These are phyloP conservation scores for Medicago truncatula DNA, from an alignment of 306 rosid species.

Conservation along the genomic window DNA sequence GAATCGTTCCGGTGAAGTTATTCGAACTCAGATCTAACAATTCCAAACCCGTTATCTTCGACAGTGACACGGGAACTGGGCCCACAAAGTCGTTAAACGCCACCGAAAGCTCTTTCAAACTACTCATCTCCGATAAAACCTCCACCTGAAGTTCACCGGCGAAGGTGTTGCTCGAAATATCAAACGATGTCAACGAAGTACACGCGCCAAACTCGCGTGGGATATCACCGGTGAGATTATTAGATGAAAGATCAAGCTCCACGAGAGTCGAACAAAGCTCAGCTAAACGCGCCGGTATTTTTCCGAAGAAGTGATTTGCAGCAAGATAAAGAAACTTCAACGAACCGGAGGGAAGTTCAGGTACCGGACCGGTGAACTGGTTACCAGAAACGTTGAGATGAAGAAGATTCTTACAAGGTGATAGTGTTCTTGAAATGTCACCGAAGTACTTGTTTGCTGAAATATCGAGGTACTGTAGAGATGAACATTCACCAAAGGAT, in stretches of 20 bases:
- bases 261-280: slow-evolving; percentile 56
- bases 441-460: slow-evolving; percentile 77
- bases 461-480: slow-evolving; percentile 64
- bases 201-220: slow-evolving; percentile 65
- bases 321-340: slow-evolving; percentile 61
- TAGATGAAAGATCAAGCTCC: slow-evolving; percentile 67
- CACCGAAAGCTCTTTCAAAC: slow-evolving; percentile 51
- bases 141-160: slow-evolving; percentile 64
- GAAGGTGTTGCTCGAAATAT: slow-evolving; percentile 64
- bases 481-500: slow-evolving; percentile 68
- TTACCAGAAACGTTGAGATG: slow-evolving; percentile 71
- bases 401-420: slow-evolving; percentile 54
- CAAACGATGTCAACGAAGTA: slow-evolving; percentile 48
- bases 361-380: slow-evolving; percentile 65
- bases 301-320: slow-evolving; percentile 57
- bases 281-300: slow-evolving; percentile 51
- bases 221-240: slow-evolving; percentile 56
- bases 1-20: slow-evolving; percentile 63
- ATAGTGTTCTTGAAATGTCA: slow-evolving; percentile 53
- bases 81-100: slow-evolving; percentile 61
- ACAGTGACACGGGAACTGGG: slow-evolving; percentile 56
- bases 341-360: slow-evolving; percentile 54
- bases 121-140: slow-evolving; percentile 53
- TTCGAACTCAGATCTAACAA: slow-evolving; percentile 88
- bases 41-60: slow-evolving; percentile 57